phyloP scores from a whole-genome alignment of 1,284 basidiomycete genomes.

The Boletus smithii region DNA sequence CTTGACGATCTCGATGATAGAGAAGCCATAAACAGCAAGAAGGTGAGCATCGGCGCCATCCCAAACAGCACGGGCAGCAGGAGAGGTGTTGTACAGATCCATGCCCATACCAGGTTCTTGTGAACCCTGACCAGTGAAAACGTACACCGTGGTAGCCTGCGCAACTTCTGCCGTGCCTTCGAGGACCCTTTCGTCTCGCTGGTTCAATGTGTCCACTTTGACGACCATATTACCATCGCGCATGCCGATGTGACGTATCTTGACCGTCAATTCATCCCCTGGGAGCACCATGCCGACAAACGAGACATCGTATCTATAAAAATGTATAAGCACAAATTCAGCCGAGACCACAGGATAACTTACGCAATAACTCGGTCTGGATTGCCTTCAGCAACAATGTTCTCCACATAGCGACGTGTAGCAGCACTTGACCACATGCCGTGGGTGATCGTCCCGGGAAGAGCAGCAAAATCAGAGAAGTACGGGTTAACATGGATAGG shows the following conservation, averaged over 20 bases:
- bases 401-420: constrained; percentile 91
- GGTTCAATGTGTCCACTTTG: constrained; percentile 86
- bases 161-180: constrained; percentile 91
- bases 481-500: constrained; percentile 99
- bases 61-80: constrained; percentile 95
- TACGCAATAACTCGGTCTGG: constrained; percentile 87
- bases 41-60: constrained; percentile 94
- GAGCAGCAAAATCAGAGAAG: constrained; percentile 90
- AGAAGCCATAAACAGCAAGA: constrained; percentile 94
- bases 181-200: constrained; percentile 85
- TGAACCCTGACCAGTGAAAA: constrained; percentile 98
- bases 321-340: constrained; percentile 8
- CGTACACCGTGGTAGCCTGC: constrained; percentile 91
- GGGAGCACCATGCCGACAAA: constrained; percentile 99
- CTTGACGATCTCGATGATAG: constrained; percentile 97
- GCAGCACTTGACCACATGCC: constrained; percentile 97
- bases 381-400: constrained; percentile 88
- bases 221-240: constrained; percentile 90
- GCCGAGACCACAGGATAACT: constrained; percentile 33
- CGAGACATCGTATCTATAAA: constrained; percentile 75
- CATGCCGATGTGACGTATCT: constrained; percentile 89
- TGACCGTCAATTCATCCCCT: constrained; percentile 83
- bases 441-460: constrained; percentile 97
- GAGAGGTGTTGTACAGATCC: constrained; percentile 93
- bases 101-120: constrained; percentile 99